Percentiles rank a stretch among this genome's conserved stretches.
These are phyloP conservation scores for Clitoria ternatea DNA, from an alignment of 306 rosid species.

Conservation along the genomic window DNA sequence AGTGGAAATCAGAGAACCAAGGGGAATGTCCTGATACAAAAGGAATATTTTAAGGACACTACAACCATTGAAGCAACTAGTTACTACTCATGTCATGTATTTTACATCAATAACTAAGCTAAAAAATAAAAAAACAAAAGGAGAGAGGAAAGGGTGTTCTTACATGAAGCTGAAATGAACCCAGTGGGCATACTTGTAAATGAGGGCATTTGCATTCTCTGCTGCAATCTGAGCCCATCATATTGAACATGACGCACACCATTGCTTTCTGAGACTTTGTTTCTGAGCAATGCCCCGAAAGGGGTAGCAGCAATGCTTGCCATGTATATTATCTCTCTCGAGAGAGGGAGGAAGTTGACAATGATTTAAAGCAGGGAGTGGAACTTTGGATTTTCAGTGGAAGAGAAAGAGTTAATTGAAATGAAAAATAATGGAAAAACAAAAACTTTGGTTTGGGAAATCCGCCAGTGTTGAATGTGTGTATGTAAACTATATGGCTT, in stretches of 20 bases:
- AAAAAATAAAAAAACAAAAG: background rate
- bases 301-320: conserved; percentile 35
- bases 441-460: conserved; percentile 26
- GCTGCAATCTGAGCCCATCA: conserved; percentile 41
- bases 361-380: conserved; percentile 19
- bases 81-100: background rate
- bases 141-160: background rate
- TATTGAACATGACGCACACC: conserved; percentile 27
- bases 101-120: background rate
- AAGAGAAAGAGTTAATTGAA: conserved; percentile 15
- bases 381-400: conserved; percentile 21
- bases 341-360: background rate
- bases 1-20: background rate
- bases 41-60: background rate
- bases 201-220: conserved; percentile 24
- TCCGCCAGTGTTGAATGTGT: conserved; percentile 29
- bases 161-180: conserved; percentile 37
- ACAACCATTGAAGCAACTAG: background rate
- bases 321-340: conserved; percentile 18
- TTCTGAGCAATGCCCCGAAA: conserved; percentile 42
- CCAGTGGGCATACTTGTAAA: conserved; percentile 17
- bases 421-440: background rate
- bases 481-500: conserved; percentile 20
- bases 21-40: background rate
- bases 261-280: conserved; percentile 20